Base-by-base conservation (phyloP, 2,329 filamentous ascomycete species). In the Fusarium musae region DNA sequence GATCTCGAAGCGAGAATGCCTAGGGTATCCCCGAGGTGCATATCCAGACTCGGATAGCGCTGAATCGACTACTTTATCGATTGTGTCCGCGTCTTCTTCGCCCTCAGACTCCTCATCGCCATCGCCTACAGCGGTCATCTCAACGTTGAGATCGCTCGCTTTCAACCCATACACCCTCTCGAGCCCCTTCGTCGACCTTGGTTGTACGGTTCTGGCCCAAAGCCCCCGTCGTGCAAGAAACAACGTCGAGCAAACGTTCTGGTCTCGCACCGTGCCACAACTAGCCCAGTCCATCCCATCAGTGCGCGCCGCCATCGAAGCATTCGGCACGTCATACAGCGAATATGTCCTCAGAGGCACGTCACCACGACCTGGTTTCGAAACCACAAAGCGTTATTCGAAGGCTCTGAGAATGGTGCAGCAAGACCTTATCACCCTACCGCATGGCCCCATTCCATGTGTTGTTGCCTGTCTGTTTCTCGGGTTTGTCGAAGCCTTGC, bases 381-480 rank as follows among this genome's bases (percentile, higher is more conserved):
- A 76, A 17, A 62, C 74, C 3, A 49, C 64, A 1, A 68, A 54
- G 30, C 63, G 63, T 4, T 76, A 76, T 34, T 42, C 59, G 8
- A 34, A 53, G 5, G 74, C 74, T 3, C 44, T 76, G 28, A 63
- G 28, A 6, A 10, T 76, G 10, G 63, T 66, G 12, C 74, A 76
- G 34, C 52, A 49, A 5, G 74, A 76, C 34, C 66, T 76, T 16
- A 36, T 19, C 2, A 71, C 72, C 2, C 2, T 64, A 4, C 69
- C 64, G 16, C 26, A 72, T n/a, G 64, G 70, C 0, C 57, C 61
- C 0, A n/a, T 75, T 4, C 61, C 74, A 3, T 75, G 69, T 11
- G 62, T 75, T 5, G 63, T 76, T 4, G 74, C 74, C 9, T 76
- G 74, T 11, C 26, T 76, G 0, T 73, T 76, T 4, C 72, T 76